Evolutionary conservation across 202 grass and related monocot genomes (phyloP).

Genomic region (Saccharum hybrid): DNA sequence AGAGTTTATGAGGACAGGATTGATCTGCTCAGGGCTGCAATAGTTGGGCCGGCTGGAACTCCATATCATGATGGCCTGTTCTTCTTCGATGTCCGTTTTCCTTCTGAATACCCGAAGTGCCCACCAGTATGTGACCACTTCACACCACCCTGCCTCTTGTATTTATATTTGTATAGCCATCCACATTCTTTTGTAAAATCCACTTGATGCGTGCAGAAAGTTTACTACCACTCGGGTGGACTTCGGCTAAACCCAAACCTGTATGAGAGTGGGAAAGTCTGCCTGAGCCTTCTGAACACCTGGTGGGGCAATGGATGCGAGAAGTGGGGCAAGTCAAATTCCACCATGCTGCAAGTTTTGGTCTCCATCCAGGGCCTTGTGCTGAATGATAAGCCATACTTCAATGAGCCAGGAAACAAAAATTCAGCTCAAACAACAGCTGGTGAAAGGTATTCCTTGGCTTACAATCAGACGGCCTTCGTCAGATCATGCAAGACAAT

Average conservation of each 20-base stretch:
- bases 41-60: conserved; percentile 83
- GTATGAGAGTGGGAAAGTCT: conserved; percentile 87
- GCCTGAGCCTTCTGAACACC: conserved; percentile 90
- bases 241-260: conserved; percentile 92
- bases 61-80: conserved; percentile 88
- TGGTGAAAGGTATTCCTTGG: conserved; percentile 73
- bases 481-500: conserved; percentile 86
- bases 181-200: background rate
- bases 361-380: conserved; percentile 91
- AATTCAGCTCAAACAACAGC: conserved; percentile 44
- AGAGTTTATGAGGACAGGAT: conserved; percentile 86
- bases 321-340: conserved; percentile 80
- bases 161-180: conserved; percentile 1
- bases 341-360: conserved; percentile 86
- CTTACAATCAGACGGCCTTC: conserved; percentile 78
- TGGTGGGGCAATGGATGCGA: conserved; percentile 82
- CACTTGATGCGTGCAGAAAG: conserved; percentile 63
- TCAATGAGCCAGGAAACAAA: conserved; percentile 77
- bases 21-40: conserved; percentile 82
- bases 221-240: conserved; percentile 84
- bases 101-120: conserved; percentile 71
- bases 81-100: conserved; percentile 91
- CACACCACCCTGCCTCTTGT: background rate
- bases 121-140: conserved; percentile 64
- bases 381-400: conserved; percentile 89